Base-by-base conservation (phyloP, 2,329 filamentous ascomycete genomes). In the Lachnellula subtilissima region DNA sequence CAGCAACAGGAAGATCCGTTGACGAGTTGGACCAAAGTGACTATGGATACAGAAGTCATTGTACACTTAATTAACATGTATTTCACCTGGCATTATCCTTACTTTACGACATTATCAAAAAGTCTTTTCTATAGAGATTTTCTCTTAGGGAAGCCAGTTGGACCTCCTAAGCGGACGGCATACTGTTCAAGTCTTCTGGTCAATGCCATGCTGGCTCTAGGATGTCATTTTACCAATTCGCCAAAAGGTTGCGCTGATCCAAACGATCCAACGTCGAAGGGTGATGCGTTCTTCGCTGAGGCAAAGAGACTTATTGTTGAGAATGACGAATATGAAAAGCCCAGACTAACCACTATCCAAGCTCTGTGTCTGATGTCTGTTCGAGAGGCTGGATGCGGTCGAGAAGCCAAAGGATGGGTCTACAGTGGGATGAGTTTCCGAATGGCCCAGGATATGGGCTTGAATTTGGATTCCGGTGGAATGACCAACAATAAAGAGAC, bases 341-440 rank as follows among this genome's bases (percentile, higher is more conserved):
- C 94, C 2, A 85, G 85, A 51, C 76, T 97, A 54, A 89, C 91
- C 5, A 97, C 92, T 0, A 91, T 97, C 0, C 94, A 99, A 73
- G 94, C 94, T 0, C 75, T 97, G 53, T 92, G 91, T 0, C 76
- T 97, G 60, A 97, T 99, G 92, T 97, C 92, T 7, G 93, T 97
- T 0, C 82, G 94, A 58, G 94, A 99, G 75, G 94, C 93, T 2
- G 94, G 94, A 1, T 97, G 93, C 70, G 93, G 90, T 0, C 82
- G 93, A 43, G 94, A 97, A 73, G 91, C 91, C 40, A 96, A 94
- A 72, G 94, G 94, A 1, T 99, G 94, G 94, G 91, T 97, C 3
- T 97, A 97, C 72, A 96, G 91, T 66, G 93, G 94, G 50, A 97
- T 99, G 89, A 94, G 89, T 67, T 97, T 99, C 70, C 87, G 94